Conservation (phyloP, 257 asterid species). For the Cinchona pubescens region DNA sequence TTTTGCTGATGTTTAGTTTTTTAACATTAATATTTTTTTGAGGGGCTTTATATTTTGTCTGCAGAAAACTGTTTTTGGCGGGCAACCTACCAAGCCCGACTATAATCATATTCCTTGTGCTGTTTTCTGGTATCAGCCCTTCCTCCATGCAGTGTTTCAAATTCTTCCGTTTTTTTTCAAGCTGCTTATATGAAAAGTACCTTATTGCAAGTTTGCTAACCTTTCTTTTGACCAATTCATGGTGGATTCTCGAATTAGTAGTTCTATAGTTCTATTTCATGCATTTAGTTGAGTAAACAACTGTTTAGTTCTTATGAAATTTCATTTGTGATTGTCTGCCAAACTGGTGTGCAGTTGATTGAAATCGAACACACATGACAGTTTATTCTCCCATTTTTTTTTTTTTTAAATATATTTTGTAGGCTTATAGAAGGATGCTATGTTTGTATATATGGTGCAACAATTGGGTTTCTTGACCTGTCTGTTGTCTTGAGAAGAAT, state of each 20-base stretch:
- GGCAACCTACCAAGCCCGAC: slow-evolving; percentile 72
- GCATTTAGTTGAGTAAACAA: neutral
- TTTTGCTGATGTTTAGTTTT: neutral
- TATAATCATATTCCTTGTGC: slow-evolving; percentile 75
- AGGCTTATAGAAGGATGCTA: neutral
- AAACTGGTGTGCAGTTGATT: neutral
- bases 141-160: slow-evolving; percentile 10
- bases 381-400: neutral
- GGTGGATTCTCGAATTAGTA: too few relatives aligned
- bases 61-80: slow-evolving; percentile 96
- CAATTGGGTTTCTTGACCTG: neutral
- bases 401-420: neutral
- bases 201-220: neutral
- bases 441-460: neutral
- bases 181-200: neutral
- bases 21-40: neutral
- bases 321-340: neutral
- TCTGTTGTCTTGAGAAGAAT: neutral
- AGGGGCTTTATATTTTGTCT: slow-evolving; percentile 16
- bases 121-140: slow-evolving; percentile 70
- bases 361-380: too few relatives aligned
- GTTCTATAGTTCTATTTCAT: too few relatives aligned
- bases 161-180: neutral
- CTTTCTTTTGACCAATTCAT: neutral
- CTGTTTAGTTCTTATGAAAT: neutral